Evolutionary conservation across 805 yeast species (phyloP), one percentile per base, ranked within the genome.

Genomic region (Candida parachauliodes): DNA sequence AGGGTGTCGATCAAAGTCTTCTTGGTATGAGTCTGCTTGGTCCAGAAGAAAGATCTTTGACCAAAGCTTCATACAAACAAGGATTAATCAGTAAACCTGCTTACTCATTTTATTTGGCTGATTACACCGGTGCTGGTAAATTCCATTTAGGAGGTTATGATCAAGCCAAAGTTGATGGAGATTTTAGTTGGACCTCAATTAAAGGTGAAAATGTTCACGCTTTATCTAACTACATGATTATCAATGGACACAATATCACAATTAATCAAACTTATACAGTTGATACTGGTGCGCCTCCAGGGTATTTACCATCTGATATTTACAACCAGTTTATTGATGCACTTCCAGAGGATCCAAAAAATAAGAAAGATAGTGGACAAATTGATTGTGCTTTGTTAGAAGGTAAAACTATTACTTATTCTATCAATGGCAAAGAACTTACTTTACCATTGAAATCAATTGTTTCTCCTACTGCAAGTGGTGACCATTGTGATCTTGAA

Each of bases 131-230:
- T 15, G 20, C 20, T 24, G 36, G 36, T 12, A 17, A 24, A 24
- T 16, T 33, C 11, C 28, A 24, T 12, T 24, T 33, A 11, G 36
- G 36, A 8, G 29, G 36, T 19, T 33, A 33, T 14, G 36, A 33
- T 24, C 11, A 14, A 11, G 35, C 35, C 4, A 23, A 32, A 19
- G 5, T 30, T 6, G 33, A 30, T 8, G 24, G 26, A 19, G 34
- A 31, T 5, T 22, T 22, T 15, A 22, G 22, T 16, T 31, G 34
- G 34, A 16, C 26, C 8, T 18, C 34, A 22, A 31, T 22, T 5
- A 31, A 16, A 3, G 10, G 17, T 10, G 5, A 18, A 12, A 15
- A 14, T 15, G 15, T 22, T 16, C 12, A 15, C 8, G 34, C 34
- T 22, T 27, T 14, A 8, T 9, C 18, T 12, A 20, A 34, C 14